Evolutionary conservation across 192 early-diverging fungal species (phyloP).

Genomic region (Coemansia sp.): DNA sequence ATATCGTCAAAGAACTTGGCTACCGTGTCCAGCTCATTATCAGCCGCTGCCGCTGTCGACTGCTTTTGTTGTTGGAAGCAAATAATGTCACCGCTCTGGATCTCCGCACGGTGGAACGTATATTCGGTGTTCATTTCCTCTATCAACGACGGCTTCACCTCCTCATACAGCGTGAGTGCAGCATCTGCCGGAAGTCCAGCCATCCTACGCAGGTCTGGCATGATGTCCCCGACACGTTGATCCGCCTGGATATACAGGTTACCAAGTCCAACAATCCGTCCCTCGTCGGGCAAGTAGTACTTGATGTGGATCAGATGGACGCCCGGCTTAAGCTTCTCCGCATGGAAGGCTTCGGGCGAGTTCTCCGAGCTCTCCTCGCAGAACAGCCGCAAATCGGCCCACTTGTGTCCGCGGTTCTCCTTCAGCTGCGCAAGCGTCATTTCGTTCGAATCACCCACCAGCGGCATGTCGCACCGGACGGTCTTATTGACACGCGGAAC

Average conservation of each 20-base stretch:
- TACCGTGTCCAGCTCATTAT: conserved; percentile 27
- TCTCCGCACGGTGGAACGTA: conserved; percentile 75
- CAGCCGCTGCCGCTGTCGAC: not conserved
- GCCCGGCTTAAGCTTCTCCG: conserved; percentile 3
- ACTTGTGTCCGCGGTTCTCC: conserved; percentile 32
- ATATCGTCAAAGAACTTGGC: conserved; percentile 78
- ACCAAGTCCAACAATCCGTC: conserved; percentile 63
- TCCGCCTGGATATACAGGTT: conserved; percentile 55
- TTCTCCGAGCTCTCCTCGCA: conserved; percentile 34
- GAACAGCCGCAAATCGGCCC: conserved; percentile 56
- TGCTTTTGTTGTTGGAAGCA: conserved; percentile 62
- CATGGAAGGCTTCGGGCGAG: conserved; percentile 20
- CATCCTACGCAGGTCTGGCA: conserved; percentile 58
- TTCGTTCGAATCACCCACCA: conserved; percentile 16
- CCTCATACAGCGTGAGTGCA: conserved; percentile 71
- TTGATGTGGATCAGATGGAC: conserved; percentile 80
- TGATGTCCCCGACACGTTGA: conserved; percentile 62
- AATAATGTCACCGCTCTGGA: conserved; percentile 94
- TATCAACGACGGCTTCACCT: conserved; percentile 93
- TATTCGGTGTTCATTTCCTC: conserved; percentile 66
- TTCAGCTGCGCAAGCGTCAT: conserved; percentile 42
- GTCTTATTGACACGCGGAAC: conserved; percentile 92
- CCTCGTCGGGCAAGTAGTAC: conserved; percentile 69
- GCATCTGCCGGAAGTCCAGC: conserved; percentile 61
- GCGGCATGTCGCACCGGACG: conserved; percentile 74